Conservation (phyloP, 2,329 filamentous ascomycete species). For the Aureobasidium sp. region DNA sequence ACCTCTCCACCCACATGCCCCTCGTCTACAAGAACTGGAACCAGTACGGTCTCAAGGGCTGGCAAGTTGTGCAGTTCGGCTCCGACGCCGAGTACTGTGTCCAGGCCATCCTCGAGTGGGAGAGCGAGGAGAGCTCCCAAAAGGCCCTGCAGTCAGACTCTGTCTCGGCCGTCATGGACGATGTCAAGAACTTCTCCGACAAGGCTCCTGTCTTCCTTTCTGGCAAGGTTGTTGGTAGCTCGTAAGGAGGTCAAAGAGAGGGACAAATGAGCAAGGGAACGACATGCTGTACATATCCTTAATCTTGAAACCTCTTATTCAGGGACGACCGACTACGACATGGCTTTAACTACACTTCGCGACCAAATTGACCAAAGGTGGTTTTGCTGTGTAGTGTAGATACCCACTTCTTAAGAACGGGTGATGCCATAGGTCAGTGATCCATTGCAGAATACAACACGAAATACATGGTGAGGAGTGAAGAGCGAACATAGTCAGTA, state of each 20-base stretch:
- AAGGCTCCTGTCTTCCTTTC: slow-evolving; percentile 29
- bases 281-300: no score
- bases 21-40: slow-evolving; percentile 29
- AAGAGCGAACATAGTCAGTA: no score
- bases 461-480: no score
- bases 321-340: no score
- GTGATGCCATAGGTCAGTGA: no score
- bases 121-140: slow-evolving; percentile 25
- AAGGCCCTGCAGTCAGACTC: slow-evolving; percentile 22
- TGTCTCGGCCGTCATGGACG: slow-evolving; percentile 26
- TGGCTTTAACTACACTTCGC: no score
- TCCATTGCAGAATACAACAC: no score
- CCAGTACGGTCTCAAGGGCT: slow-evolving; percentile 28
- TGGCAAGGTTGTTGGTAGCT: slow-evolving; percentile 25
- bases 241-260: neutral
- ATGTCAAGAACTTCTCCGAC: slow-evolving; percentile 32
- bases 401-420: no score
- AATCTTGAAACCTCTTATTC: no score
- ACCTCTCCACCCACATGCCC: slow-evolving; percentile 34
- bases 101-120: slow-evolving; percentile 30
- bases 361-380: no score
- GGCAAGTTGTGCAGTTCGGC: slow-evolving; percentile 28
- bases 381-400: no score
- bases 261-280: neutral
- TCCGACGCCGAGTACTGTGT: slow-evolving; percentile 28